Evolutionary conservation across 129 eudicot species (phyloP).

Genomic region (Helichrysum umbraculigerum): DNA sequence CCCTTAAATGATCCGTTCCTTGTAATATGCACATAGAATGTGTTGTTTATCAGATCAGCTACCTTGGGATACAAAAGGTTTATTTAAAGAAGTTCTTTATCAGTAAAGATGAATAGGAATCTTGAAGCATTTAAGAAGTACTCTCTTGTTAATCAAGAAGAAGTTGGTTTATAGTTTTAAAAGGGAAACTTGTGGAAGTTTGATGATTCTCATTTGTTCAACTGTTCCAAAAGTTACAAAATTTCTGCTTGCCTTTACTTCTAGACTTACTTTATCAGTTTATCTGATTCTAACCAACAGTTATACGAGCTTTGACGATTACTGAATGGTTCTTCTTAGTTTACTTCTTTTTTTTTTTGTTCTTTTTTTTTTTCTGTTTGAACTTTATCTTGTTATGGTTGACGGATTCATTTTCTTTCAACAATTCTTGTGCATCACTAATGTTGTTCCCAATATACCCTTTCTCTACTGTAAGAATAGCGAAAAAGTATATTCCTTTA

Average conservation of each 20-base stretch:
- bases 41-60: background rate
- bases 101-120: conserved; percentile 22
- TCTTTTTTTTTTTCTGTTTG: background rate
- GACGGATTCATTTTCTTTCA: background rate
- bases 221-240: conserved; percentile 12
- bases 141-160: conserved; percentile 6
- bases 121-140: conserved; percentile 15
- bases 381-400: conserved; percentile 1
- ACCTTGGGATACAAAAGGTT: background rate
- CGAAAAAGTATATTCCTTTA: background rate
- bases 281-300: conserved; percentile 4
- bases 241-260: conserved; percentile 14
- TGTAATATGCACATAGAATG: background rate
- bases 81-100: background rate
- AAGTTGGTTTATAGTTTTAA: conserved; percentile 13
- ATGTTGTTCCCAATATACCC: background rate
- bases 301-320: conserved; percentile 17
- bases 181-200: conserved; percentile 3
- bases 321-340: conserved; percentile 10
- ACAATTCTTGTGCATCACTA: background rate
- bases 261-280: conserved; percentile 22
- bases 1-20: background rate
- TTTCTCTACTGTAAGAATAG: conserved; percentile 11
- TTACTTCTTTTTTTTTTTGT: background rate
- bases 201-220: conserved; percentile 6